Evolutionary conservation across 1,139 yeast species (phyloP).

Genomic region (Saccharomyces hybrid): DNA sequence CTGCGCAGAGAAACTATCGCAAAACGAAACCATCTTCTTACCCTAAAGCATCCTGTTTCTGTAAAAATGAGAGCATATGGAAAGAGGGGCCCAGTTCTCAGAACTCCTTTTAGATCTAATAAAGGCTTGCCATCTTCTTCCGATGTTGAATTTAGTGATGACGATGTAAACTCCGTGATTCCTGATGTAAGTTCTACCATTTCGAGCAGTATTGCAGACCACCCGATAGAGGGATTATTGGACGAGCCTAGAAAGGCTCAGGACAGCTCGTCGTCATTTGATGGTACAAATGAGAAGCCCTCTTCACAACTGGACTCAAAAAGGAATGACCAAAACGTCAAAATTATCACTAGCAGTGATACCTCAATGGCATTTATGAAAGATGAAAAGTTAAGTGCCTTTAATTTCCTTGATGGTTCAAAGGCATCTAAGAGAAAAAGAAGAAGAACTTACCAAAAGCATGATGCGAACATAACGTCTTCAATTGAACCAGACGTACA

Average conservation of each 20-base stretch:
- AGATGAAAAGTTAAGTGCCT: constrained; percentile 8
- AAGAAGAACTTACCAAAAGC: constrained; percentile 15
- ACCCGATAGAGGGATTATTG: background rate
- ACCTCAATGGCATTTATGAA: background rate
- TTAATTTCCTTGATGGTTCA: constrained; percentile 17
- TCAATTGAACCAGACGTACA: background rate
- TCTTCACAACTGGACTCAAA: background rate
- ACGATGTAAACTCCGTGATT: constrained; percentile 1
- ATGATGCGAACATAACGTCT: constrained; percentile 1
- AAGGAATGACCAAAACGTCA: background rate
- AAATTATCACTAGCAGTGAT: background rate
- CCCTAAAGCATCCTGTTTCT: background rate
- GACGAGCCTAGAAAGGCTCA: background rate
- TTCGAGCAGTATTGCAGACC: background rate
- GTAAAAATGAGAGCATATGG: background rate
- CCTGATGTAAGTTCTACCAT: background rate
- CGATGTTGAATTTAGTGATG: background rate
- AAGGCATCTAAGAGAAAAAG: constrained; percentile 10
- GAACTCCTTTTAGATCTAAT: background rate
- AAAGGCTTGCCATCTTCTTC: background rate
- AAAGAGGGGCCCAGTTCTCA: background rate
- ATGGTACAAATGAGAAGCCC: background rate
- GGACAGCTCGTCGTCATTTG: background rate
- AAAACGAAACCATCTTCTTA: background rate
- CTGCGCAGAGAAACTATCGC: background rate